A percentile compares a stretch with the other conserved stretches of the same genome.
phyloP scores from a whole-genome alignment of 177 flowering plant species.

The Vitis hybrid region DNA sequence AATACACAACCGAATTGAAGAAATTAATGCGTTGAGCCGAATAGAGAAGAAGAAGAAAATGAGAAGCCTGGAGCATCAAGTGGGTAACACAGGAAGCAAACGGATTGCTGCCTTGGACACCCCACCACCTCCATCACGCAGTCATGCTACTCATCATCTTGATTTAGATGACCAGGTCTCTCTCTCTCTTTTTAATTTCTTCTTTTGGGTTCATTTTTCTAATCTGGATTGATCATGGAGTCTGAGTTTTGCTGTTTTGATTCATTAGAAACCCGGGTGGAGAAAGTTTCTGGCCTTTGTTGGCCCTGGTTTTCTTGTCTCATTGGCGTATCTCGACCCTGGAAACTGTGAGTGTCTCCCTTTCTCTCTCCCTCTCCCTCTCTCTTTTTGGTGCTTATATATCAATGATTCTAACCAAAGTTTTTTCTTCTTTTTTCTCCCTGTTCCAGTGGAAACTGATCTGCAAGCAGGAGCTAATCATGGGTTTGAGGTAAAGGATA shows the following conservation, averaged over 20 bases:
- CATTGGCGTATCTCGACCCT: constrained; percentile 68
- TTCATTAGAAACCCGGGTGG: constrained; percentile 50
- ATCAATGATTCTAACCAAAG: not conserved
- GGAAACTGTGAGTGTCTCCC: constrained; percentile 47
- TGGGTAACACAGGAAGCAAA: constrained; percentile 9
- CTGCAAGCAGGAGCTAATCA: constrained; percentile 74
- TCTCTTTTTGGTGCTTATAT: not conserved
- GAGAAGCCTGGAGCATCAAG: constrained; percentile 13
- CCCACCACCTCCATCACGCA: not conserved
- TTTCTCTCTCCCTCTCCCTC: constrained; percentile 2
- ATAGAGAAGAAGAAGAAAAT: not conserved
- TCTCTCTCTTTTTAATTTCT: not conserved
- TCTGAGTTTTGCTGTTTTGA: not conserved
- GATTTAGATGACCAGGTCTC: constrained; percentile 15
- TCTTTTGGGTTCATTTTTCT: too few relatives aligned
- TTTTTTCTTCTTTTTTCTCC: not conserved
- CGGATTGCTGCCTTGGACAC: constrained; percentile 24
- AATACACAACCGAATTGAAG: too few relatives aligned
- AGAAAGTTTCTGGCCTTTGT: constrained; percentile 48
- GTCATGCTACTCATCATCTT: not conserved
- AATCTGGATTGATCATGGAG: too few relatives aligned
- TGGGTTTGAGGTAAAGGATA: constrained; percentile 32
- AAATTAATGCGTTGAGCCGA: too few relatives aligned
- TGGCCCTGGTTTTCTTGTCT: constrained; percentile 74
- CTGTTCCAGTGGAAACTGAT: constrained; percentile 67